Evolutionary conservation across 2,329 filamentous ascomycete species (phyloP).

Genomic region (Colletotrichum australisinense): DNA sequence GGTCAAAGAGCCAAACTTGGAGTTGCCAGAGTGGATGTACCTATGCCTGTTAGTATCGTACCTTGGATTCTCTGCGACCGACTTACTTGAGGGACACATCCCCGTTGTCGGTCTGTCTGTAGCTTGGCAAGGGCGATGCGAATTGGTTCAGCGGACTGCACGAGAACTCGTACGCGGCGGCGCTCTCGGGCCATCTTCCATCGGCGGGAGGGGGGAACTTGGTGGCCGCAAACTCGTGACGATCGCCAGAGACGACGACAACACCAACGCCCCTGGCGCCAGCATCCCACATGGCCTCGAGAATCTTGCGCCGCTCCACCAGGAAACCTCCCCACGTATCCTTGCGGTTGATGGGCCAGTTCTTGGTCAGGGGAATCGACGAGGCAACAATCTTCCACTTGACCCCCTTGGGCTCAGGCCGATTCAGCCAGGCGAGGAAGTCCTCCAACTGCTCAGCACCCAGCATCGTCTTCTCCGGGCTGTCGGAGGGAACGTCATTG

Average conservation of each 20-base stretch:
- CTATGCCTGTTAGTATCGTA: slow-evolving; percentile 51
- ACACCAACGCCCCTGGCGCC: slow-evolving; percentile 81
- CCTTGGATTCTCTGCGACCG: background rate
- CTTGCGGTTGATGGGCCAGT: slow-evolving; percentile 88
- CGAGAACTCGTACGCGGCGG: slow-evolving; percentile 89
- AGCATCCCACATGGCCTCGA: slow-evolving; percentile 93
- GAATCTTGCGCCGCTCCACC: slow-evolving; percentile 78
- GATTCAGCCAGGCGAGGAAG: slow-evolving; percentile 80
- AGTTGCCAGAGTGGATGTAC: slow-evolving; percentile 86
- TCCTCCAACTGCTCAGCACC: slow-evolving; percentile 83
- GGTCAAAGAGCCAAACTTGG: slow-evolving; percentile 87
- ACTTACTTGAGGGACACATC: slow-evolving; percentile 88
- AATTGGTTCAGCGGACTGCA: slow-evolving; percentile 95
- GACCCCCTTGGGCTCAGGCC: slow-evolving; percentile 79
- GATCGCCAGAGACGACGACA: slow-evolving; percentile 87
- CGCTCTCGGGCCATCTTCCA: slow-evolving; percentile 71
- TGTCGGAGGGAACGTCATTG: slow-evolving; percentile 68
- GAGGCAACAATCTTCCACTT: slow-evolving; percentile 95
- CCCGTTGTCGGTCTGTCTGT: slow-evolving; percentile 82
- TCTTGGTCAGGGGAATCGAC: slow-evolving; percentile 95
- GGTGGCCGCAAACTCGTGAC: slow-evolving; percentile 97
- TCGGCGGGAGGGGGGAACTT: slow-evolving; percentile 73
- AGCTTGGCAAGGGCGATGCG: slow-evolving; percentile 86
- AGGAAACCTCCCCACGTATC: slow-evolving; percentile 98
- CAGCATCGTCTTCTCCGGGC: slow-evolving; percentile 85